Conservation (phyloP, 768 basidiomycete genomes). For the Cyclocybe aegerita region DNA sequence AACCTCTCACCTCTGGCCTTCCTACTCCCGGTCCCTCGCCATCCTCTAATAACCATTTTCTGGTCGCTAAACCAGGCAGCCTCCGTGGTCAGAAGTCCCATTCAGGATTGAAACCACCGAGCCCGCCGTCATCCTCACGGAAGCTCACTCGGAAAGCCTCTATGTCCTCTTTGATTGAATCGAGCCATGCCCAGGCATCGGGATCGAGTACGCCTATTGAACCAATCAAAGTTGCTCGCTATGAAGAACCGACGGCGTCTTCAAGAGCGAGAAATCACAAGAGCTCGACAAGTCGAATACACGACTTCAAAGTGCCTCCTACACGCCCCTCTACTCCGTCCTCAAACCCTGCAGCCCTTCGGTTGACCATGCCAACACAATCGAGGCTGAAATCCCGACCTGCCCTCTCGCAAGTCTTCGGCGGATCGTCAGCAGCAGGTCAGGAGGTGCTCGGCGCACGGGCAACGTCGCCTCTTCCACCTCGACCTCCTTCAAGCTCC, state of each 20-base stretch:
- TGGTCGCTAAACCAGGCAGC: slow-evolving; percentile 68
- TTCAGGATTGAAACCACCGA: slow-evolving; percentile 75
- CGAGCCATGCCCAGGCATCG: slow-evolving; percentile 52
- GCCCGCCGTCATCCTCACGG: slow-evolving; percentile 62
- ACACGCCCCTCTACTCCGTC: slow-evolving; percentile 80
- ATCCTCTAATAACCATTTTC: slow-evolving; percentile 40
- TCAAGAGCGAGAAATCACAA: slow-evolving; percentile 76
- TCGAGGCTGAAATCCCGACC: slow-evolving; percentile 74
- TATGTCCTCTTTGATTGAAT: slow-evolving; percentile 70
- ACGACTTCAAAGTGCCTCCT: slow-evolving; percentile 73
- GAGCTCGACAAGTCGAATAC: slow-evolving; percentile 62
- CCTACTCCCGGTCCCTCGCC: slow-evolving; percentile 48
- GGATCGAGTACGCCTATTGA: slow-evolving; percentile 47
- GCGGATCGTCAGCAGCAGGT: slow-evolving; percentile 34
- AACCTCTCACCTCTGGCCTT: slow-evolving; percentile 51
- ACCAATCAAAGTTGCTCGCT: slow-evolving; percentile 49
- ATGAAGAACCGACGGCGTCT: slow-evolving; percentile 79
- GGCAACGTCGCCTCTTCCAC: slow-evolving; percentile 57
- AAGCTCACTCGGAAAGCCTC: slow-evolving; percentile 77
- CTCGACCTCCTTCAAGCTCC: slow-evolving; percentile 57
- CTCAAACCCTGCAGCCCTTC: slow-evolving; percentile 71
- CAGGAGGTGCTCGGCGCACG: slow-evolving; percentile 39
- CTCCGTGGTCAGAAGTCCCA: slow-evolving; percentile 85
- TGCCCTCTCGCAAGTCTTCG: slow-evolving; percentile 76
- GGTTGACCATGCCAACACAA: slow-evolving; percentile 87